Evolutionary conservation across 169 alveolate species (phyloP), one percentile per base, ranked within the genome.

Genomic region (Cryptosporidium baileyi): DNA sequence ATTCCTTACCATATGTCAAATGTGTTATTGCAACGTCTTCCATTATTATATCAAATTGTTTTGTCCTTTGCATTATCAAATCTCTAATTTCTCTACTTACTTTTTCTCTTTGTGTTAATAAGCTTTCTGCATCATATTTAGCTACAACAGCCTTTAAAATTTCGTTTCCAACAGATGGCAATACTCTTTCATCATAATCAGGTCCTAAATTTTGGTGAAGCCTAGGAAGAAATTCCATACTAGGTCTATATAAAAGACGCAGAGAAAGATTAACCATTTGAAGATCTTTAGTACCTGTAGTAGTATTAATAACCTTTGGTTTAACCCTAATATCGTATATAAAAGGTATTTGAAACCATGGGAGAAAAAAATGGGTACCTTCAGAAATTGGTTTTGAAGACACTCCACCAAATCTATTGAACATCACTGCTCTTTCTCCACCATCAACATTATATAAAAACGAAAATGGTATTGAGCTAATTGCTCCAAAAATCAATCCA

Each of bases 21-120:
- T 97, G 98, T 26, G 99, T 96, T 52, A 97, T 97, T 45, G 99
- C 96, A 60, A 97, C 98, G 90, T 97, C 99, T 80, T 97, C 99
- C 62, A 97, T 91, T 34, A 93, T 89, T 61, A 97, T 97, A 80
- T 95, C 96, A 93, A 97, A 97, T 54, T 94, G 96, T 67, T 89
- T 91, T 43, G 99, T 98, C 74, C 99, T 90, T 38, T 94, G 93
- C 51, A 96, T 94, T 15, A 97, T 94, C 40, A 97, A 94, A 60
- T 92, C 92, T 80, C 98, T 90, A 45, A 97, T 96, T 60, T 93
- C 96, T 63, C 93, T 89, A 38, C 98, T 93, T 36, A 97, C 97
- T 82, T 95, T 91, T 81, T 97, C 99, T 91, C 99, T 92, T 92
- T 97, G 96, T 19, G 99, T 95, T 67, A 97, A 94, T 61, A 97